Percentiles rank a stretch among this genome's conserved stretches.
Evolutionary conservation across 2,329 filamentous ascomycete genomes (phyloP).

Genomic region (Paracoccidioides lutzii): DNA sequence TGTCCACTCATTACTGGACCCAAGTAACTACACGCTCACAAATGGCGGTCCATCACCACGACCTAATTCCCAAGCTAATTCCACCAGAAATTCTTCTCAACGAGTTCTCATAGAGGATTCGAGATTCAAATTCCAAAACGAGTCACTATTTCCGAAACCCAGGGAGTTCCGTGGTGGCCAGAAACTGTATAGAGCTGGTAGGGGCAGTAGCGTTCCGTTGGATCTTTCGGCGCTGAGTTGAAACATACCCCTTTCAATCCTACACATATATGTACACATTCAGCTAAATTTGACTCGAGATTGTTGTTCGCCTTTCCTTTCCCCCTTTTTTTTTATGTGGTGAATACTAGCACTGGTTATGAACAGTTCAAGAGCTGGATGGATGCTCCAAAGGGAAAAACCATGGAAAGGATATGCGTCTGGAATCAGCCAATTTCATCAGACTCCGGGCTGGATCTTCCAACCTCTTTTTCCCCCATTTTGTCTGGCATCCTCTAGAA

Average conservation of each 20-base stretch:
- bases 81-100: not conserved
- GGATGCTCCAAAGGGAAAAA: too few species aligned
- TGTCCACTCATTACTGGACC: conserved; percentile 54
- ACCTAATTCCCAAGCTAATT: not conserved
- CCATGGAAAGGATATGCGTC: too few species aligned
- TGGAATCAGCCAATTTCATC: too few species aligned
- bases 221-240: conserved; percentile 52
- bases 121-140: conserved; percentile 78
- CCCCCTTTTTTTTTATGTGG: too few species aligned
- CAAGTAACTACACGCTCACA: conserved; percentile 61
- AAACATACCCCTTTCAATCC: not conserved
- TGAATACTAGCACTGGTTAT: too few species aligned
- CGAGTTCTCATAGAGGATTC: conserved; percentile 54
- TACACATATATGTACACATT: too few species aligned
- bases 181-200: conserved; percentile 75
- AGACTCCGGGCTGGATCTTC: too few species aligned
- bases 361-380: too few species aligned
- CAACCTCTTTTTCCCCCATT: too few species aligned
- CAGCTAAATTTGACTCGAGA: not conserved
- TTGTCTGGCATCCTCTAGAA: too few species aligned
- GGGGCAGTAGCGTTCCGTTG: conserved; percentile 86
- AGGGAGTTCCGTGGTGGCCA: conserved; percentile 62
- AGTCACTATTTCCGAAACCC: conserved; percentile 70
- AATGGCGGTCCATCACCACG: conserved; percentile 38
- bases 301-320: not conserved